Base-by-base conservation (phyloP, 352 stramenopile species). In the Aphanomyces cochlioides region DNA sequence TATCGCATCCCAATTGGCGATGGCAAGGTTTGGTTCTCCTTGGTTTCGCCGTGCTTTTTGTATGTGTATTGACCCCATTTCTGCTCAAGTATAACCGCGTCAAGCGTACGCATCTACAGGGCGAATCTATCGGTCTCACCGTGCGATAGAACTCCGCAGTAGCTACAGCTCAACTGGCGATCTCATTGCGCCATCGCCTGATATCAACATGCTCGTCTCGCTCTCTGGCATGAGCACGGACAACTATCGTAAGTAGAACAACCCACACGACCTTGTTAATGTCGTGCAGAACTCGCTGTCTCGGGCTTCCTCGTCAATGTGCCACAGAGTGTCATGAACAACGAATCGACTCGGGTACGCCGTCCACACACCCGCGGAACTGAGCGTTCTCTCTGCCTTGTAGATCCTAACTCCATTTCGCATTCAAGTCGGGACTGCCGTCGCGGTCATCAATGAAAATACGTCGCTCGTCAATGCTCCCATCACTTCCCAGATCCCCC, bases 401-500 rank as follows among this genome's bases (percentile, higher is more conserved):
- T 41, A 61, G 54, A 58, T 58, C 36, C 17, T 40, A 19, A 61
- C 13, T 3, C 54, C 54, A 8, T 61, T 61, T 41, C 54, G 54
- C 17, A 19, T 61, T 41, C 54, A 61, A 13, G 54, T 41, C 6
- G 54, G 54, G 6, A 40, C 54, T 2, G n/a, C 6, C 43, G 54
- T 61, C 28, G 17, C 36, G 15, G 54, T 3, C 34, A 61, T 61
- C 54, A 61, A 61, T 37, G 54, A 61, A 37, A 70, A 70, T 38
- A 59, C 64, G 4, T 28, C 64, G 5, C 43, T 45, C 6, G 40
- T 38, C 3, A 59, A 70, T 15, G 64, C 40, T 5, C 64, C 64
- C 4, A 17, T 70, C 17, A 15, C 45, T 1, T 53, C 64, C 28
- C 10, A 70, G 36, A 28, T 70, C 15, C 64, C 64, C 1, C 39